phyloP scores from a whole-genome alignment of 1,284 basidiomycete species.

The Kwoniella shivajii region DNA sequence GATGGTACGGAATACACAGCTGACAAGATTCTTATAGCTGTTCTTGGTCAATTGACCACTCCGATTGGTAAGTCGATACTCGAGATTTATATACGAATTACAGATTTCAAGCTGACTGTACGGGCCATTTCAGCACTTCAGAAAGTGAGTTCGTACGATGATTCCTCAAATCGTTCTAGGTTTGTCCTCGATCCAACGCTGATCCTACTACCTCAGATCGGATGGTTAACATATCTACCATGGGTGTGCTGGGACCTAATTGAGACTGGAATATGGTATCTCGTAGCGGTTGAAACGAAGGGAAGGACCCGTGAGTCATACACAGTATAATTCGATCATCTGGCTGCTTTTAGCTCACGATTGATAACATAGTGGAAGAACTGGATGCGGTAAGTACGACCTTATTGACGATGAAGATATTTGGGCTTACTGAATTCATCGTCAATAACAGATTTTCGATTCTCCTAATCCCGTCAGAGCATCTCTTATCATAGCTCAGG shows the following conservation, averaged over 20 bases:
- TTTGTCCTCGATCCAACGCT: background rate
- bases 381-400: conserved; percentile 20
- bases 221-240: conserved; percentile 27
- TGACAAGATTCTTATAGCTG: conserved; percentile 15
- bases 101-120: background rate
- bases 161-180: background rate
- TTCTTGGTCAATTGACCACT: conserved; percentile 26
- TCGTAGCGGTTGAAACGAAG: conserved; percentile 33
- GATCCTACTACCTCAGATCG: conserved; percentile 1
- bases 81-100: background rate
- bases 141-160: background rate
- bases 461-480: conserved; percentile 18
- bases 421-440: too few species aligned
- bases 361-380: conserved; percentile 25
- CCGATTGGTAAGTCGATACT: conserved; percentile 20
- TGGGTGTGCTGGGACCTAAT: conserved; percentile 30
- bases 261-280: conserved; percentile 25
- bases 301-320: conserved; percentile 21
- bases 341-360: background rate
- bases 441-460: conserved; percentile 32
- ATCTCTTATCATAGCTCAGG: conserved; percentile 3
- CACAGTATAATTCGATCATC: background rate
- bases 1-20: background rate
- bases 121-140: background rate
- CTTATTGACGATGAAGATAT: background rate